Evolutionary conservation across 2,329 filamentous ascomycete genomes (phyloP).

Genomic region (Cercospora citrullina): DNA sequence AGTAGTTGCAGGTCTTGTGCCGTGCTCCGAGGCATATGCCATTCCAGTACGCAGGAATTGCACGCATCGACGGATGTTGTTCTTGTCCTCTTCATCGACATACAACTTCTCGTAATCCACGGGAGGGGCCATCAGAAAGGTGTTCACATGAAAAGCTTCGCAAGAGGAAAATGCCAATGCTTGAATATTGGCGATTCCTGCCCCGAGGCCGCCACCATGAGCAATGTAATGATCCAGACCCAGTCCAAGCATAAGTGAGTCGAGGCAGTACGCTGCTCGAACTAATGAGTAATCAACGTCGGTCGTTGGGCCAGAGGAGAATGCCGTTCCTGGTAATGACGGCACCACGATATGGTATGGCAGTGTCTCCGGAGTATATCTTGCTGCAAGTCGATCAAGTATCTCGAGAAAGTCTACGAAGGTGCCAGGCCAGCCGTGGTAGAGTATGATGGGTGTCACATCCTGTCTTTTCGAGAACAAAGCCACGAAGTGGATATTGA

Average conservation of each 20-base stretch:
- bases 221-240: constrained; percentile 54
- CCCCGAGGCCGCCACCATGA: constrained; percentile 58
- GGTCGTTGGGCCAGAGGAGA: constrained; percentile 43
- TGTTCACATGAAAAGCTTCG: background rate
- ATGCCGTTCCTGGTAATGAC: constrained; percentile 53
- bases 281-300: constrained; percentile 37
- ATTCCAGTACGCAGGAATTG: background rate
- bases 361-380: constrained; percentile 50
- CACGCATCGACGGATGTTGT: background rate
- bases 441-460: constrained; percentile 38
- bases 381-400: constrained; percentile 33
- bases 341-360: constrained; percentile 58
- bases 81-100: background rate
- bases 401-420: constrained; percentile 38
- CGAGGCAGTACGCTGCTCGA: constrained; percentile 43
- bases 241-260: constrained; percentile 52
- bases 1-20: background rate
- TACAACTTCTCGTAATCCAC: background rate
- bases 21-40: background rate
- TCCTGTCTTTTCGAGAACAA: constrained; percentile 53
- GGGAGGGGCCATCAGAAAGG: background rate
- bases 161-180: constrained; percentile 1
- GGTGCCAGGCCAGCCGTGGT: constrained; percentile 40
- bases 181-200: constrained; percentile 43
- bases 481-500: constrained; percentile 54